These are phyloP conservation scores for Echium plantagineum DNA, from an alignment of 257 asterid species.

Conservation along the genomic window DNA sequence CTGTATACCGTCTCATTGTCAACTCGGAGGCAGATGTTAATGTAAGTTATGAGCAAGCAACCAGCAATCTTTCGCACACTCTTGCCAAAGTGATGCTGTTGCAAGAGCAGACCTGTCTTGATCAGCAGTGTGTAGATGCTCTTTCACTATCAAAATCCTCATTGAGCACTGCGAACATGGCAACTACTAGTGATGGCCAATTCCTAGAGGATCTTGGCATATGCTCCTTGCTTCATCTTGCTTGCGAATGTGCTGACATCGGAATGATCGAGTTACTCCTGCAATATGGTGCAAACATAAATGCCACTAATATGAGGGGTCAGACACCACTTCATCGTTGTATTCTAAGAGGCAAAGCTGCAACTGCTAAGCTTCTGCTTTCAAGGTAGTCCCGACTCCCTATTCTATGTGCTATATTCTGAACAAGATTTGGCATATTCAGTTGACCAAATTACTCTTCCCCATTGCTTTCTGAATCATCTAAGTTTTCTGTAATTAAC, in stretches of 20 bases:
- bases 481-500: not conserved
- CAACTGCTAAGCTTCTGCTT: slow-evolving; percentile 66
- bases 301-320: slow-evolving; percentile 56
- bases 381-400: slow-evolving; percentile 41
- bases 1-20: slow-evolving; percentile 64
- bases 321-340: slow-evolving; percentile 74
- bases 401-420: not conserved
- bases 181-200: slow-evolving; percentile 36
- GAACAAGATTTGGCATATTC: too few species aligned
- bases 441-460: not conserved
- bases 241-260: slow-evolving; percentile 83
- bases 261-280: slow-evolving; percentile 97
- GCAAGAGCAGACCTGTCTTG: slow-evolving; percentile 54
- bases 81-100: slow-evolving; percentile 87
- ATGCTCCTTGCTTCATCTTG: slow-evolving; percentile 81
- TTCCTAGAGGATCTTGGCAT: slow-evolving; percentile 39
- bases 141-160: slow-evolving; percentile 20
- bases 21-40: slow-evolving; percentile 66
- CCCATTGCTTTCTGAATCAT: not conserved
- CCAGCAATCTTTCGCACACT: slow-evolving; percentile 54
- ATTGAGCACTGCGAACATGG: slow-evolving; percentile 21
- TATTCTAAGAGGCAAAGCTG: slow-evolving; percentile 44
- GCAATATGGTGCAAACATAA: slow-evolving; percentile 83
- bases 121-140: slow-evolving; percentile 37
- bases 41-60: slow-evolving; percentile 37